Percentiles rank a stretch among this genome's conserved stretches.
phyloP scores from a whole-genome alignment of 768 basidiomycete genomes.

The Calocera viscosa region DNA sequence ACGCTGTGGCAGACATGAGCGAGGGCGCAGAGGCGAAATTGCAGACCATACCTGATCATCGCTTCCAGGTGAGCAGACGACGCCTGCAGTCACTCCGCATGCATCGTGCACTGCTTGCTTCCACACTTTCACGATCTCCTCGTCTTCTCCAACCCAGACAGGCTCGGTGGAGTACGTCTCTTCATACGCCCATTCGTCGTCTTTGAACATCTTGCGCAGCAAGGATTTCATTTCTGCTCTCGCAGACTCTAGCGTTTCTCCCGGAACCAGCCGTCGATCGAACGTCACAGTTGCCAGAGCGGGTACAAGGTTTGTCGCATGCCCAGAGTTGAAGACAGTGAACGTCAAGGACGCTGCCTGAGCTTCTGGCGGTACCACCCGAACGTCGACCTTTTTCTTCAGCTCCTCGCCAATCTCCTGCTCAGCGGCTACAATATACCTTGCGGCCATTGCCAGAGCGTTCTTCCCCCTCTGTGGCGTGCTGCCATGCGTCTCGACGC shows the following conservation, averaged over 20 bases:
- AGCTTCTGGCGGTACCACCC: constrained; percentile 13
- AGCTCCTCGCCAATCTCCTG: background rate
- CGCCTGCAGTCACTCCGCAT: constrained; percentile 2
- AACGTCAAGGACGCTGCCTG: background rate
- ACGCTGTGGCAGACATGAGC: background rate
- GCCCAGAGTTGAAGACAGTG: constrained; percentile 12
- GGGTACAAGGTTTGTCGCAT: constrained; percentile 11
- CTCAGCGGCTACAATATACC: constrained; percentile 12
- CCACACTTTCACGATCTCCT: constrained; percentile 10
- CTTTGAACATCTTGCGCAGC: background rate
- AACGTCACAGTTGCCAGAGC: constrained; percentile 11
- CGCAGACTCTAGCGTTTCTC: constrained; percentile 10
- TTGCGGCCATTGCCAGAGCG: constrained; percentile 11
- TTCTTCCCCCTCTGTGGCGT: constrained; percentile 14
- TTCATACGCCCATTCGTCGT: constrained; percentile 1
- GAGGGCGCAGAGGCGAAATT: background rate
- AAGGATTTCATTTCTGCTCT: constrained; percentile 7
- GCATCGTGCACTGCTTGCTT: constrained; percentile 10
- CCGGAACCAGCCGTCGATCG: constrained; percentile 14
- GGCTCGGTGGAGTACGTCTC: constrained; percentile 14
- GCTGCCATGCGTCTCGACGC: constrained; percentile 10
- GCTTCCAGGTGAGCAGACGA: constrained; percentile 12
- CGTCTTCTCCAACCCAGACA: constrained; percentile 13
- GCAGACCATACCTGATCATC: background rate
- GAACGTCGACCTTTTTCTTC: background rate